A percentile compares a stretch with the other conserved stretches of the same genome.
These are phyloP conservation scores for Populus tomentosa DNA, from an alignment of 441 rosid genomes.

Conservation along the genomic window DNA sequence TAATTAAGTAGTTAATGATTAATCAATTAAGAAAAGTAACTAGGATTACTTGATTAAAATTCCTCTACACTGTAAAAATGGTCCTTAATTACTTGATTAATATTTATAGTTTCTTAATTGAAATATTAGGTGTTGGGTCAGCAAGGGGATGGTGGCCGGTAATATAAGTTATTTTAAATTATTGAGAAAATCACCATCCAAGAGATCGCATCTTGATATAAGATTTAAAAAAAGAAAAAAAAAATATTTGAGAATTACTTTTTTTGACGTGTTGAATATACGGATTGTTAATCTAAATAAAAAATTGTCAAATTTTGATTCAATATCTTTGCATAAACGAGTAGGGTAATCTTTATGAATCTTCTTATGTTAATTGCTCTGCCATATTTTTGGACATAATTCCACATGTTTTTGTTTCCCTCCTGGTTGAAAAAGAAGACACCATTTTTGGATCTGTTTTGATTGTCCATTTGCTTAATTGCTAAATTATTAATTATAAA, in stretches of 20 bases:
- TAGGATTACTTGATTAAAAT: no score
- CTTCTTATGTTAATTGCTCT: not conserved
- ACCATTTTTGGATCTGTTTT: not conserved
- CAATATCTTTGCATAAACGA: not conserved
- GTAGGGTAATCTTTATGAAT: not conserved
- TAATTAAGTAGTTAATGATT: no score
- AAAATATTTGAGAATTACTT: not conserved
- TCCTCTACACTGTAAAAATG: not conserved
- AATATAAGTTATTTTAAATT: no score
- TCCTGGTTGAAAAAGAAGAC: not conserved
- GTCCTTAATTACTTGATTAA: not conserved
- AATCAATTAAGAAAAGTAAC: no score
- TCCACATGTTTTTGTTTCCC: not conserved
- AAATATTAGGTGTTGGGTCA: not conserved
- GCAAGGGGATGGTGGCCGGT: not conserved
- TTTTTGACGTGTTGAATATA: not conserved
- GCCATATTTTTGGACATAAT: not conserved
- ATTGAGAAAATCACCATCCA: no score
- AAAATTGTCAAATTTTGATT: not conserved
- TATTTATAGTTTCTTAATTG: not conserved
- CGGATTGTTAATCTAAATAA: no score
- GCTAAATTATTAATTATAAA: not conserved
- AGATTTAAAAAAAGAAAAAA: no score
- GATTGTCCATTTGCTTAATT: not conserved
- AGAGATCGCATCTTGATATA: no score